Evolutionary conservation across 2,329 filamentous ascomycete genomes (phyloP).

Genomic region (Pseudogymnoascus sp.): DNA sequence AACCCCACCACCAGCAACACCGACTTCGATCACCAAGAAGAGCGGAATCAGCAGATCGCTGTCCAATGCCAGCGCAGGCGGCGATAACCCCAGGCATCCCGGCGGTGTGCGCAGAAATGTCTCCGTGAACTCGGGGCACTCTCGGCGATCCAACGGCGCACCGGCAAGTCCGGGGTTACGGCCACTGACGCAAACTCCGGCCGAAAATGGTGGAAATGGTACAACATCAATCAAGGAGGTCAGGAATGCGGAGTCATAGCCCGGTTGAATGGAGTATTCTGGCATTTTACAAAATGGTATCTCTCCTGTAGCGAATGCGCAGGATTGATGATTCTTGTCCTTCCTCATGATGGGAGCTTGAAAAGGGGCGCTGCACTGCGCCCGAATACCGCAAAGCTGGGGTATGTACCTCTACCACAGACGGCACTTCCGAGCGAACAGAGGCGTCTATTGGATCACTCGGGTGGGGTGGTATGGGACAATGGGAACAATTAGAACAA

Average conservation of each 20-base stretch:
- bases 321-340: background rate
- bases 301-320: background rate
- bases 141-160: constrained; percentile 65
- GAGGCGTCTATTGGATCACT: background rate
- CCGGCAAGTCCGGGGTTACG: constrained; percentile 54
- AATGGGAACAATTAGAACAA: background rate
- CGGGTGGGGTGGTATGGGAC: background rate
- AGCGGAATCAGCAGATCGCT: constrained; percentile 64
- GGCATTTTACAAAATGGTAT: background rate
- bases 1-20: constrained; percentile 42
- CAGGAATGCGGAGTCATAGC: constrained; percentile 27
- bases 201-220: constrained; percentile 33
- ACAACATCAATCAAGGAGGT: constrained; percentile 62
- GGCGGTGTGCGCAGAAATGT: constrained; percentile 78
- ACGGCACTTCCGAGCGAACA: background rate
- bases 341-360: background rate
- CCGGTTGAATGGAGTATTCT: background rate
- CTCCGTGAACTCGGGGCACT: constrained; percentile 85
- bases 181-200: constrained; percentile 49
- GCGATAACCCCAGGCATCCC: constrained; percentile 76
- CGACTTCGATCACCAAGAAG: constrained; percentile 45
- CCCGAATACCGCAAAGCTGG: background rate
- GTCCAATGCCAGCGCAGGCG: constrained; percentile 82
- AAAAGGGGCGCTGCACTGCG: background rate
- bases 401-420: background rate